Evolutionary conservation across 1,284 basidiomycete genomes (phyloP), one percentile per base, ranked within the genome.

Genomic region (Irpex sp.): DNA sequence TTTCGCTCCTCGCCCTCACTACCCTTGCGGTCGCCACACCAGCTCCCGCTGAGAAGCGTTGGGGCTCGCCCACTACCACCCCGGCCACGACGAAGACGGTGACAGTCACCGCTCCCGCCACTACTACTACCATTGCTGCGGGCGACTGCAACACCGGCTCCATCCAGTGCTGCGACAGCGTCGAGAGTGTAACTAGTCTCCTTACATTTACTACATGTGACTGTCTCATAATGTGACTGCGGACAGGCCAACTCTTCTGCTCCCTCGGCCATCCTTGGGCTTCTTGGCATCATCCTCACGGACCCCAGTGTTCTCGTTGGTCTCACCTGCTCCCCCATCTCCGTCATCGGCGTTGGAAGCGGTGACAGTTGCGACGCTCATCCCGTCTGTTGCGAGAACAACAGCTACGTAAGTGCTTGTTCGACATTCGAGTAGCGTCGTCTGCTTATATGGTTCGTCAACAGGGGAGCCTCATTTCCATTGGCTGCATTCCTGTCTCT

Each of bases 21-120:
- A 17, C 60, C 59, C 63, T 64, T 64, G 63, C 63, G 63, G 63
- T 57, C 63, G 63, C 63, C 63, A 64, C 63, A 55, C 62, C 62
- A 51, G 21, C 26, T 36, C 55, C 54, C n/a, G 33, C 46, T 54
- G 49, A 60, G 15, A 35, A 43, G n/a, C 59, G 58, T 39, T 39
- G 31, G 21, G 54, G 54, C 21, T 21, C 31, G 33, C 60, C 60
- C 35, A 62, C 61, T 13, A 53, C 56, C 13, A 58, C 35, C 19
- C 56, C 46, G 8, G 55, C 35, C 31, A 21, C 50, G 50, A 60
- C 59, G 13, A 60, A 39, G 5, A 63, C 62, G 33, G 55, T 60
- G 57, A 50, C 62, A 13, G 49, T 63, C 47, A 36, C 55, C 56
- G 61, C 57, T 37, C 57, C 57, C 31, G 57, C 57, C 49, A 59